A percentile compares a stretch with the other conserved stretches of the same genome.
phyloP scores from a whole-genome alignment of 1,284 basidiomycete species.

The Porogramme epimiltina region DNA sequence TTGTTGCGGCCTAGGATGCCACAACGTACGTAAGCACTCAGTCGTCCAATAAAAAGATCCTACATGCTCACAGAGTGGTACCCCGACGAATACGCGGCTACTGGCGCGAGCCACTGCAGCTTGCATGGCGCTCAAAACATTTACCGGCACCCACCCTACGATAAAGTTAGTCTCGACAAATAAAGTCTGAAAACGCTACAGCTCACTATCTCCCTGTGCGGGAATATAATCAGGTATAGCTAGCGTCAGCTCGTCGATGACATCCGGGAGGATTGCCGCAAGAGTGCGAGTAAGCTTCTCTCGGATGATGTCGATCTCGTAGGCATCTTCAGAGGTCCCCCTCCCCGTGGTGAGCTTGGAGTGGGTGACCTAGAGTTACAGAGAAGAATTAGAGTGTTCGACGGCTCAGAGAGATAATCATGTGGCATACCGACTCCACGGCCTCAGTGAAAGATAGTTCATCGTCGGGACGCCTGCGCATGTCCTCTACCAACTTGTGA shows the following conservation, averaged over 20 bases:
- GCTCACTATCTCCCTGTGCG: constrained; percentile 5
- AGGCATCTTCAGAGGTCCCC: constrained; percentile 23
- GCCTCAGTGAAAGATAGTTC: constrained; percentile 39
- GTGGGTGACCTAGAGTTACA: constrained; percentile 3
- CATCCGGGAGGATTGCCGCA: constrained; percentile 23
- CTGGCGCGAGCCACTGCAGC: constrained; percentile 43
- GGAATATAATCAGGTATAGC: constrained; percentile 23
- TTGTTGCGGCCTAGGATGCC: constrained; percentile 10
- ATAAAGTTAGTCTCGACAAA: neutral
- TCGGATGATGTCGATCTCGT: constrained; percentile 29
- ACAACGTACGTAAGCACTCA: neutral
- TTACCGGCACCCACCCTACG: constrained; percentile 10
- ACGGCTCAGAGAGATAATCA: neutral
- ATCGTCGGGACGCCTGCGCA: constrained; percentile 40
- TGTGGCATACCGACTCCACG: constrained; percentile 31
- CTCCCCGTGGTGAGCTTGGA: constrained; percentile 25
- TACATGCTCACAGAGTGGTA: constrained; percentile 38
- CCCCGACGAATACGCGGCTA: constrained; percentile 48
- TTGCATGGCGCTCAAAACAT: constrained; percentile 31
- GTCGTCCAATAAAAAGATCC: neutral
- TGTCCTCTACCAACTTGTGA: constrained; percentile 40
- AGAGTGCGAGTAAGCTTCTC: constrained; percentile 27
- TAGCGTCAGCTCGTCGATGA: constrained; percentile 29
- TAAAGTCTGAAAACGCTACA: neutral
- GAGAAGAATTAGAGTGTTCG: too few species aligned